Evolutionary conservation across 768 basidiomycete genomes (phyloP), one percentile per base, ranked within the genome.

Genomic region (Tremella fuciformis): DNA sequence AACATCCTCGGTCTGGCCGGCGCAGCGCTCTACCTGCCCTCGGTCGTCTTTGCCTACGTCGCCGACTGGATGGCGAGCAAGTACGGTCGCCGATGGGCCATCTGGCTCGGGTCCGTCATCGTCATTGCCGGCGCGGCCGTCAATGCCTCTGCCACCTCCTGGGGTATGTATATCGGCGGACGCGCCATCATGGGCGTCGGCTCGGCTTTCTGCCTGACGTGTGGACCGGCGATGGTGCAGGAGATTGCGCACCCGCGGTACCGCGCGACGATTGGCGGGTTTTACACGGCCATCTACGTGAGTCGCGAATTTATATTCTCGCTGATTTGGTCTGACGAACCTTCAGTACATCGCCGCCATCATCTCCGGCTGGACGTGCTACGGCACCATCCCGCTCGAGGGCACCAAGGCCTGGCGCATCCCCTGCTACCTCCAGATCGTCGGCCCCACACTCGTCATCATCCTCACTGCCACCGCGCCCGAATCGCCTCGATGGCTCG

Each of bases 401-500:
- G 24, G 22, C 38, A 40, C 44, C 15, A 61, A 62, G 62, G 52
- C 53, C 19, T 66, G 58, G 61, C 51, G 60, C 13, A 26, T 66
- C 18, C 64, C 64, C 16, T 29, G 34, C 48, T 13, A 57, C 18
- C 58, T 53, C 13, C 65, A 67, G 50, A 39, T 60, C 50, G 50
- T 57, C 54, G 55, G 67, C 21, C 39, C 53, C 16, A 25, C 46
- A 8, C 39, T 64, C 21, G 53, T 62, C 6, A 16, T 67, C 29
- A 34, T 56, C 50, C 44, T 57, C n/a, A 40, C 61, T 19, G 21
- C 66, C 55, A 59, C 57, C 44, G 56, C 57, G 15, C 63, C 63
- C 26, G 63, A 65, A 40, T 55, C 47, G 16, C 57, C 62, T 50
- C 25, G 53, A 19, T 54, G 53, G 53, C 78, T 89, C 62, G 59